Conservation (phyloP, 306 rosid genomes). For the Castanea crenata region DNA sequence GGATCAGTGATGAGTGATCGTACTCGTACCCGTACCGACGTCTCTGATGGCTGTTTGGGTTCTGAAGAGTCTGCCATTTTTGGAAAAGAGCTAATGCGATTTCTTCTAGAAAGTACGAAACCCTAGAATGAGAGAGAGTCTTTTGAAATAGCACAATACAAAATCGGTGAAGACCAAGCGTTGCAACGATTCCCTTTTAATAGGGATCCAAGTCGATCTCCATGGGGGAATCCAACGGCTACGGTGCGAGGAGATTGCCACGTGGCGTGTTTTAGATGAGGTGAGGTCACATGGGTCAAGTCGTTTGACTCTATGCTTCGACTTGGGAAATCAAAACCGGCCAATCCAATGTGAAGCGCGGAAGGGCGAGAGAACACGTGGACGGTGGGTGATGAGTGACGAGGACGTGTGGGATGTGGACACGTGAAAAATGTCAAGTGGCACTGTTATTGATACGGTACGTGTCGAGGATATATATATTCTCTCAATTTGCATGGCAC, state of each 20-base stretch:
- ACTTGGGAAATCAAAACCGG: constrained; percentile 9
- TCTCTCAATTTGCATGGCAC: too few species aligned
- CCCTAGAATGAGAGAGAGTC: too few species aligned
- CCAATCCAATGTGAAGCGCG: background rate
- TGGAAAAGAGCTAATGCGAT: background rate
- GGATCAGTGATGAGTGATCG: too few species aligned
- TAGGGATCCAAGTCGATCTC: constrained; percentile 5
- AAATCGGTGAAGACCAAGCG: background rate
- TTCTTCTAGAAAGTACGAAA: background rate
- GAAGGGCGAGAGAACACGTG: background rate
- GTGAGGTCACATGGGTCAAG: background rate
- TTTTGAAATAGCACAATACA: background rate
- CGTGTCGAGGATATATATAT: constrained; percentile 14
- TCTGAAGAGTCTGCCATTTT: constrained; percentile 35
- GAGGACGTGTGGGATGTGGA: too few species aligned
- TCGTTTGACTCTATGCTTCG: background rate
- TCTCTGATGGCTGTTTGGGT: constrained; percentile 13
- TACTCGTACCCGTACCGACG: background rate
- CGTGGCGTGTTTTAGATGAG: background rate
- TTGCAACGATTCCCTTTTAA: constrained; percentile 5
- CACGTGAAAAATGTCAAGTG: background rate
- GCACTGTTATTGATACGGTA: background rate
- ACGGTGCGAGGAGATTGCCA: background rate
- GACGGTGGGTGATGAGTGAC: background rate
- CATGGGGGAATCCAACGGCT: background rate